Evolutionary conservation across 139 green algal species (phyloP).

Genomic region (Closterium sp.): DNA sequence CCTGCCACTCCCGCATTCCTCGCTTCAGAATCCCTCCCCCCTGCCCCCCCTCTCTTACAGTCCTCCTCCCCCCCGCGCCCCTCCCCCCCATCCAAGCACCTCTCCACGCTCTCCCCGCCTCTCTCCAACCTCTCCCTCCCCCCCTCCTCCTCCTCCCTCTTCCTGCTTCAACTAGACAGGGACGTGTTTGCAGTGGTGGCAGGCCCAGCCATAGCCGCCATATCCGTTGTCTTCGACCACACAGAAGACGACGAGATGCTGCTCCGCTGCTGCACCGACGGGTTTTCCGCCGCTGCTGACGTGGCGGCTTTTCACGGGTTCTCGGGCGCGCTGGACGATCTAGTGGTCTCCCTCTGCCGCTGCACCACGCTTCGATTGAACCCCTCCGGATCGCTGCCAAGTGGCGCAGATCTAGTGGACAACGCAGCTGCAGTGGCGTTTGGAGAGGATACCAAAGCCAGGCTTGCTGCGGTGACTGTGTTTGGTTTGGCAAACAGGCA

Average conservation of each 20-base stretch:
- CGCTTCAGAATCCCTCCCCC: background rate
- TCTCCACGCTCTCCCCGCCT: background rate
- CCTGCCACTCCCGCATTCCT: background rate
- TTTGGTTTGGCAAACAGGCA: slow-evolving; percentile 78
- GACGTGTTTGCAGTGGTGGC: slow-evolving; percentile 90
- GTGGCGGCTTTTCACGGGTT: slow-evolving; percentile 61
- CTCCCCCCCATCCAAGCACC: background rate
- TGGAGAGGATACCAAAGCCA: slow-evolving; percentile 69
- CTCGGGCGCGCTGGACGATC: slow-evolving; percentile 59
- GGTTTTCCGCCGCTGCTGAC: slow-evolving; percentile 58
- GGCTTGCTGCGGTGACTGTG: slow-evolving; percentile 68
- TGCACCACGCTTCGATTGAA: slow-evolving; percentile 64
- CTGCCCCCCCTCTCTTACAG: background rate
- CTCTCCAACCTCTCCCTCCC: slow-evolving; percentile 2
- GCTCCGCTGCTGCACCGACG: slow-evolving; percentile 57
- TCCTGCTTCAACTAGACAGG: slow-evolving; percentile 57
- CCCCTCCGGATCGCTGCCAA: slow-evolving; percentile 23
- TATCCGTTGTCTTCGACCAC: slow-evolving; percentile 86
- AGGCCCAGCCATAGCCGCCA: slow-evolving; percentile 82
- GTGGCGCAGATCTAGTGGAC: background rate
- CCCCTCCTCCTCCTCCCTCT: slow-evolving; percentile 10
- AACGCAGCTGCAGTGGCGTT: slow-evolving; percentile 65
- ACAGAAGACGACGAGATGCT: slow-evolving; percentile 61
- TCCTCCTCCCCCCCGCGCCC: background rate
- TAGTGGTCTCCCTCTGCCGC: slow-evolving; percentile 71